Conservation (phyloP, 1,284 basidiomycete genomes). For the Ceratobasidium sp. region DNA sequence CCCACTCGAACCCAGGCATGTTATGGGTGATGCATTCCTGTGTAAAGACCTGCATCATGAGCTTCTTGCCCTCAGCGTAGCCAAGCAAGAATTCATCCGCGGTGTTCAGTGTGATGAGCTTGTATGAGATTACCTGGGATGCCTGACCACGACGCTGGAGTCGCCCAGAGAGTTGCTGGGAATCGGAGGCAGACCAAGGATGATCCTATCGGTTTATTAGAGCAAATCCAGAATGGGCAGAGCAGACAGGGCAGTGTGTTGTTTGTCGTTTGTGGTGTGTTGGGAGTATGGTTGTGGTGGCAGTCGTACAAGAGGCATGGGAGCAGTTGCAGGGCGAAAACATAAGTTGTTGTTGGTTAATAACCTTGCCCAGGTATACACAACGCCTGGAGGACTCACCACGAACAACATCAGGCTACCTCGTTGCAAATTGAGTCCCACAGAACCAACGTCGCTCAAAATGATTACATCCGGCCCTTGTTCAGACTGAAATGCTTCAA, state of each 20-base stretch:
- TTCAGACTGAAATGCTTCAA: background rate
- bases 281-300: background rate
- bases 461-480: slow-evolving; percentile 1
- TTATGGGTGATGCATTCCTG: background rate
- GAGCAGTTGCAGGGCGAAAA: too few species aligned
- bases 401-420: background rate
- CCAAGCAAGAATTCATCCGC: background rate
- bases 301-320: too few species aligned
- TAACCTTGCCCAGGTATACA: too few species aligned
- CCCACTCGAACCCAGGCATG: background rate
- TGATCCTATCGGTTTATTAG: background rate
- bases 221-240: background rate
- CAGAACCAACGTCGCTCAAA: background rate
- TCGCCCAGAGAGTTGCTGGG: background rate
- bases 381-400: background rate
- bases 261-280: background rate
- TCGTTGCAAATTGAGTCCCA: slow-evolving; percentile 6
- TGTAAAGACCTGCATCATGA: slow-evolving; percentile 19
- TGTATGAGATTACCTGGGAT: background rate
- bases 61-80: background rate
- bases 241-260: background rate
- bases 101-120: background rate
- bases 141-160: background rate
- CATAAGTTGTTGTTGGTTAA: too few species aligned
- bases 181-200: slow-evolving; percentile 4